Base-by-base conservation (phyloP, 306 rosid species). In the Cicer arietinum region DNA sequence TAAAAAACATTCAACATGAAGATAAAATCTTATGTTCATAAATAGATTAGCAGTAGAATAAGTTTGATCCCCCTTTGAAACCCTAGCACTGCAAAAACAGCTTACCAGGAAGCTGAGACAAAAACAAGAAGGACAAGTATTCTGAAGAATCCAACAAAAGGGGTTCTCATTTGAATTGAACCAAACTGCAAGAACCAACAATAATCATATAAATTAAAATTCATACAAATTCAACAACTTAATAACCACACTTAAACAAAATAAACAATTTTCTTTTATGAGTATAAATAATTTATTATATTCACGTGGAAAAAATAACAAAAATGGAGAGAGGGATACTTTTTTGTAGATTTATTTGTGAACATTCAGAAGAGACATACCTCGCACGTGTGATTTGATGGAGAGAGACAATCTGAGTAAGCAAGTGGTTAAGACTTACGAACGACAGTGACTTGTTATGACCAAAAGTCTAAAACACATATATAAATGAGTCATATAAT, bases 51-150 rank as follows among this genome's bases (percentile, higher is more conserved):
- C 39, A 61, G 2, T 35, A 52, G 16, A 20, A 42, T 56, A 42
- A 6, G 3, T 41, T 12, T 20, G 3, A 30, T 3, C 35, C 35
- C 35, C 35, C 35, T 30, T 30, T n/a, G 67, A 81, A 73, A 50
- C 67, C 65, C 69, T 73, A 64, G 75, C 46, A 53, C 8, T 10
- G 75, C 12, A 61, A 71, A 53, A 41, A 54, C 8, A 45, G 20
- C 79, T 78, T 82, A 88, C 95, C 86, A 69, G 83, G 3, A 71
- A 78, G 87, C 61, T 46, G 79, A 84, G 59, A 82, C 7, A 67
- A 83, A 78, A 81, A 79, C 59, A 57, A 63, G 43, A 42, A 75
- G 75, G 30, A 62, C 39, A 61, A 81, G 46, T 39, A 64, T 63
- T 58, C 20, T 9, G 69, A 40, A 57, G 66, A 81, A 78, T 77